Percentiles rank a stretch among this genome's conserved stretches.
Evolutionary conservation across 2,329 filamentous ascomycete genomes (phyloP).

Genomic region (Aquanectria penicillioides): DNA sequence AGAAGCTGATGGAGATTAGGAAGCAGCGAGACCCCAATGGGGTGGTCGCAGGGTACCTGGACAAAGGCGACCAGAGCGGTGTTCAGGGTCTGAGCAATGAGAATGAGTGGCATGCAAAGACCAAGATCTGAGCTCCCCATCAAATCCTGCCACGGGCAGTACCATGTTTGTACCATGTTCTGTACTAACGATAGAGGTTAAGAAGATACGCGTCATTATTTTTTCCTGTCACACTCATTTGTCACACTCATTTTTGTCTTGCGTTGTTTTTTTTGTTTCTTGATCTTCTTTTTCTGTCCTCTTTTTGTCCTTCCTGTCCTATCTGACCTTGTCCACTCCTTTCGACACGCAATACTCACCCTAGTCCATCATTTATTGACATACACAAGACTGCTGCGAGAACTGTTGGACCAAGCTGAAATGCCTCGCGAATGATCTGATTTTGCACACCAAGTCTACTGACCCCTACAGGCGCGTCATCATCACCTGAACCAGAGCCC

Average conservation of each 20-base stretch:
- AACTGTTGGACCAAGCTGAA: no score
- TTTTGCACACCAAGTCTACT: neutral
- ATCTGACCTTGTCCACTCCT: slow-evolving; percentile 1
- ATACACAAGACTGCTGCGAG: no score
- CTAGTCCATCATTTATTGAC: no score
- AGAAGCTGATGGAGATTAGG: slow-evolving; percentile 54
- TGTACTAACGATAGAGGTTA: no score
- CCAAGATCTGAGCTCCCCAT: slow-evolving; percentile 16
- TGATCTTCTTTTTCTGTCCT: neutral
- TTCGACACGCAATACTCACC: neutral
- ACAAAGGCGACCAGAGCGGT: slow-evolving; percentile 54
- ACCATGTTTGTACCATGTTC: no score
- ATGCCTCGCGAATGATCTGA: neutral
- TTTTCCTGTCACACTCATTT: neutral
- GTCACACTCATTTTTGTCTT: neutral
- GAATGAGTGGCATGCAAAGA: slow-evolving; percentile 45
- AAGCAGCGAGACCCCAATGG: slow-evolving; percentile 53
- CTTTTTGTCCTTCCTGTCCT: neutral
- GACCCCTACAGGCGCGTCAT: neutral
- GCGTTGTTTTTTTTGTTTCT: neutral
- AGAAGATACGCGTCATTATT: neutral
- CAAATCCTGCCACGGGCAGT: no score
- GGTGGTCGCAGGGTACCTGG: slow-evolving; percentile 56
- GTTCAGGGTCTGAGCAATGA: slow-evolving; percentile 54
- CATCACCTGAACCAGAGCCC: neutral